Evolutionary conservation across 805 yeast genomes (phyloP).

Genomic region (Teunomyces atbi): DNA sequence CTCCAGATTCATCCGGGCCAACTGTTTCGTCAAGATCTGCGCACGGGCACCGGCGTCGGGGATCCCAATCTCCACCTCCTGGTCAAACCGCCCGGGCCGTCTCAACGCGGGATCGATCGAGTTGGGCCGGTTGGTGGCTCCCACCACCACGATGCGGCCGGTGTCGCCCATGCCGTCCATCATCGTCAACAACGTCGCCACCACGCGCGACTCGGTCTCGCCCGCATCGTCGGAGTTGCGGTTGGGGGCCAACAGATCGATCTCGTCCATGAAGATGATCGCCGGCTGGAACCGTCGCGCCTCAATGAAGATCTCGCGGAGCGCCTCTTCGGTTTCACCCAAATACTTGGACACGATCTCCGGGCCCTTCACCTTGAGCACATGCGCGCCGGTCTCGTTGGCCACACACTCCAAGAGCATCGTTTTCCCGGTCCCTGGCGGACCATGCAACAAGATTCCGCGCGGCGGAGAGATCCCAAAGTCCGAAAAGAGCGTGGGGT

Average conservation of each 20-base stretch:
- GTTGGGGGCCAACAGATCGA: conserved; percentile 87
- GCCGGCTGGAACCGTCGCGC: conserved; percentile 86
- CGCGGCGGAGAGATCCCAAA: conserved; percentile 93
- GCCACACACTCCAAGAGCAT: conserved; percentile 84
- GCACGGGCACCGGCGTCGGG: conserved; percentile 82
- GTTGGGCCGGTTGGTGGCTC: conserved; percentile 74
- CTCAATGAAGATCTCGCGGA: conserved; percentile 81
- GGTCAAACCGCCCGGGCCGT: conserved; percentile 87
- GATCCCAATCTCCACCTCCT: conserved; percentile 85
- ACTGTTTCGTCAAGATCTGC: conserved; percentile 67
- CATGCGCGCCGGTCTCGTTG: conserved; percentile 74
- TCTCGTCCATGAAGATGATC: conserved; percentile 85
- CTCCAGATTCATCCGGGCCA: conserved; percentile 46
- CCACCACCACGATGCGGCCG: conserved; percentile 66
- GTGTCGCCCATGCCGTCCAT: conserved; percentile 75
- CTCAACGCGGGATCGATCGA: conserved; percentile 69
- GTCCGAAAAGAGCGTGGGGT: conserved; percentile 71
- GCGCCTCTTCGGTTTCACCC: conserved; percentile 88
- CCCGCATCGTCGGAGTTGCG: conserved; percentile 83
- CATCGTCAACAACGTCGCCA: conserved; percentile 79
- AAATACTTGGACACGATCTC: conserved; percentile 87
- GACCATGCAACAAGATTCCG: conserved; percentile 91
- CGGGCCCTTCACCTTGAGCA: conserved; percentile 84
- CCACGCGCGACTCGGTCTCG: conserved; percentile 87
- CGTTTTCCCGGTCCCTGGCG: conserved; percentile 97